Evolutionary conservation across 176 grass and related monocot genomes (phyloP), one percentile per base, ranked within the genome.

Genomic region (Pontederia crassipes): DNA sequence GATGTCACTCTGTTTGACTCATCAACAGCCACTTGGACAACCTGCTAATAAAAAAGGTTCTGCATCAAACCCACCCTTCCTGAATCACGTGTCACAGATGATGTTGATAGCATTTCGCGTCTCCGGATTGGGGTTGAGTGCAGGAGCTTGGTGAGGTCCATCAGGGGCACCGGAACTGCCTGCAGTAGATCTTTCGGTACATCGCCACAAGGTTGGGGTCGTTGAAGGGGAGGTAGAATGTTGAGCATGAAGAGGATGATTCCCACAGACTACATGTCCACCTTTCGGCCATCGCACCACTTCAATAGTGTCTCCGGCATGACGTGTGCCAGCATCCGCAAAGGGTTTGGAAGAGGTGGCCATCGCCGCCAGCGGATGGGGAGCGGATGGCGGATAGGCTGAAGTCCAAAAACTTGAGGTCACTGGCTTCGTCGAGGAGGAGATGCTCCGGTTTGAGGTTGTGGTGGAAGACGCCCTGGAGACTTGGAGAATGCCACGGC

Each of bases 401-500:
- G 53, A 57, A 69, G 16, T 69, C 67, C 9, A 32, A 46, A 10
- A 69, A 15, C 52, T 57, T 69, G 67, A 69, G 67, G 10, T 69
- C 53, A 32, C 53, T 32, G 4, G 32, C 35, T 6, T 59, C 56
- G 68, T 71, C 68, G 18, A 71, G 68, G 18, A 71, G 68, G 46
- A 60, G 68, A 46, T 71, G 59, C 68, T 71, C 56, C 14, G 55
- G 68, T 46, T 71, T 71, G 11, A 71, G 68, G 55, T 71, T 45
- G 6, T 45, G 55, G 68, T 71, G 68, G 68, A 50, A 71, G 46
- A 71, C 56, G 32, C 66, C 66, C 32, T 82, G 90, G 90, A 8
- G 90, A 73, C 29, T 89, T 86, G 80, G 79, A 89, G 81, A 84
- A 95, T 0, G 74, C 81, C 4, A 95, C 64, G 11, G 90, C 86